A percentile compares a stretch with the other conserved stretches of the same genome.
These are phyloP conservation scores for Gymnopus androsaceus DNA, from an alignment of 1,284 basidiomycete species.

Conservation along the genomic window DNA sequence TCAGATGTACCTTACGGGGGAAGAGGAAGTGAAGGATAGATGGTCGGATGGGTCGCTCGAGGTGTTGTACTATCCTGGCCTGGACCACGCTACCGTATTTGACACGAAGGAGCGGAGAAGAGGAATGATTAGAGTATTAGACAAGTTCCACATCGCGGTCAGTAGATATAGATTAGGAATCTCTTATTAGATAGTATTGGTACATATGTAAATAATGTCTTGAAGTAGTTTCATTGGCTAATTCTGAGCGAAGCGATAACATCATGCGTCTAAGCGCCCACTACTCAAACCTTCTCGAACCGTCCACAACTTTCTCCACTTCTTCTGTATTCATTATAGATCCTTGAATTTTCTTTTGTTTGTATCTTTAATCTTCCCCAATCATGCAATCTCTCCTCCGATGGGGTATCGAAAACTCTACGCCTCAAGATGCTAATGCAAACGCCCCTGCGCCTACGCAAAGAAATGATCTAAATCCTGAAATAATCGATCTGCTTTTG, in stretches of 20 bases:
- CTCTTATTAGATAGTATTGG: too few species aligned
- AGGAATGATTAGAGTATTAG: neutral
- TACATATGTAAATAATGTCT: too few species aligned
- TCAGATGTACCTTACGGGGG: conserved; percentile 51
- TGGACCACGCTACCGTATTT: conserved; percentile 30
- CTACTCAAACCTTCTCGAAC: neutral
- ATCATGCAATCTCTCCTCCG: conserved; percentile 73
- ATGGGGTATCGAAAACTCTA: conserved; percentile 74
- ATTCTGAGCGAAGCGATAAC: too few species aligned
- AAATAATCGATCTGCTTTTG: conserved; percentile 82
- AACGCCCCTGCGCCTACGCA: too few species aligned
- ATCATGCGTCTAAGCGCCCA: too few species aligned
- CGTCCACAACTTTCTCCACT: neutral
- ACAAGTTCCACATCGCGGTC: conserved; percentile 31
- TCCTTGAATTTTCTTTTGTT: too few species aligned
- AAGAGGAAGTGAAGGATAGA: conserved; percentile 29
- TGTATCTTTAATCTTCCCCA: too few species aligned
- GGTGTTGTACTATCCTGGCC: conserved; percentile 49
- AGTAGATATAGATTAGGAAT: neutral
- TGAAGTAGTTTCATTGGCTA: too few species aligned
- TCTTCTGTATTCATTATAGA: too few species aligned
- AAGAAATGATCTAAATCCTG: conserved; percentile 67
- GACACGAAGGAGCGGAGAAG: neutral
- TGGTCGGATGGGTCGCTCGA: conserved; percentile 51
- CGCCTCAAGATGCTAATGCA: conserved; percentile 31